Evolutionary conservation across 2,329 filamentous ascomycete species (phyloP).

Genomic region (Colletotrichum orchidophilum): DNA sequence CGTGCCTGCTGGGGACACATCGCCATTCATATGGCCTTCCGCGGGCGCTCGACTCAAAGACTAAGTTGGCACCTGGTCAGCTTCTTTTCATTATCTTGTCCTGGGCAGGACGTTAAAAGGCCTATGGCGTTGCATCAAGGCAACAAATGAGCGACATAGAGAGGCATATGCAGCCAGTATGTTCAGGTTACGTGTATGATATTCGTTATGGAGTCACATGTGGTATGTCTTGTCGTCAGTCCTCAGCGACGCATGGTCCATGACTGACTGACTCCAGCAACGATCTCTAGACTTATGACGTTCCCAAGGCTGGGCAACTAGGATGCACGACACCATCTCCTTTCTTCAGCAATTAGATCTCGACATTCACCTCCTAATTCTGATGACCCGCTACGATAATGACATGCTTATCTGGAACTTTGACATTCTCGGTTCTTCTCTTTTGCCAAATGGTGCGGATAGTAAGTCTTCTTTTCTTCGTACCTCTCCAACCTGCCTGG

Average conservation of each 20-base stretch:
- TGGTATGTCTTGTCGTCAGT: not conserved
- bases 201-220: constrained; percentile 4
- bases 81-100: constrained; percentile 36
- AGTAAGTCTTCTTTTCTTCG: not conserved
- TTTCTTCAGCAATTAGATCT: constrained; percentile 8
- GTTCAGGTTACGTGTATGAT: constrained; percentile 3
- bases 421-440: not conserved
- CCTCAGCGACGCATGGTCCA: not conserved
- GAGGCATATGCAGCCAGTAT: not conserved
- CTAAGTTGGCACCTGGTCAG: not conserved
- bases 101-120: constrained; percentile 48
- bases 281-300: constrained; percentile 15
- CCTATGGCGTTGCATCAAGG: constrained; percentile 31
- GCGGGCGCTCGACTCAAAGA: not conserved
- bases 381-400: constrained; percentile 14
- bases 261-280: not conserved
- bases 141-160: constrained; percentile 18
- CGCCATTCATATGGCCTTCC: not conserved
- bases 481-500: not conserved
- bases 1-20: not conserved
- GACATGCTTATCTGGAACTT: not conserved
- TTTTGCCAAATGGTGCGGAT: not conserved
- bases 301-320: constrained; percentile 9
- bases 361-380: not conserved
- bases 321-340: constrained; percentile 10